Evolutionary conservation across 768 basidiomycete species (phyloP).

Genomic region (Holtermannia corniformis): DNA sequence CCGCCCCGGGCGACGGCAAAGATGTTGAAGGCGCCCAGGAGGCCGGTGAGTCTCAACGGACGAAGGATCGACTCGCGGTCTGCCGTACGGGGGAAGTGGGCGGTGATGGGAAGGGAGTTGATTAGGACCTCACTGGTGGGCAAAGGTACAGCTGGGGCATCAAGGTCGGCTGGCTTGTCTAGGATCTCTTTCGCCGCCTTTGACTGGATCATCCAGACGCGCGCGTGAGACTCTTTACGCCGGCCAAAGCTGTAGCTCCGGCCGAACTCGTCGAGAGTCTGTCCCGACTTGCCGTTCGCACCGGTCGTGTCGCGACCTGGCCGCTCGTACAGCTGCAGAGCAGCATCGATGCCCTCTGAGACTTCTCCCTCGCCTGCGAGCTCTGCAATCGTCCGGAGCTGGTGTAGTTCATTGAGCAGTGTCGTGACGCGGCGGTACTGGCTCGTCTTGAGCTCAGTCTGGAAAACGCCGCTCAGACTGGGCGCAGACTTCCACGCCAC

Average conservation of each 20-base stretch:
- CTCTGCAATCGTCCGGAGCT: constrained; percentile 23
- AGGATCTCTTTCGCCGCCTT: constrained; percentile 2
- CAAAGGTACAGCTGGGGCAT: not conserved
- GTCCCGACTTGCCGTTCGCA: constrained; percentile 51
- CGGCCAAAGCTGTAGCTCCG: constrained; percentile 76
- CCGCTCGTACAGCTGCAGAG: constrained; percentile 21
- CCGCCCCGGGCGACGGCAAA: constrained; percentile 69
- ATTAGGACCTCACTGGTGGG: constrained; percentile 62
- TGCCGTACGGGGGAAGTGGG: constrained; percentile 63
- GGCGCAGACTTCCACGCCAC: constrained; percentile 61
- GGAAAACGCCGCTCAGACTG: constrained; percentile 54
- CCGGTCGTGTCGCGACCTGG: constrained; percentile 1
- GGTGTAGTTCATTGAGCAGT: constrained; percentile 31
- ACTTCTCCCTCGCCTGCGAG: constrained; percentile 22
- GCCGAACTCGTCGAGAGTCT: constrained; percentile 62
- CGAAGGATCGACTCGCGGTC: constrained; percentile 75
- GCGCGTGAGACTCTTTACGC: constrained; percentile 79
- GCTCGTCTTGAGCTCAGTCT: constrained; percentile 55
- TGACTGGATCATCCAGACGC: constrained; percentile 75
- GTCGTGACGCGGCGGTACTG: constrained; percentile 56
- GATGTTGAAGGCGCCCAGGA: constrained; percentile 73
- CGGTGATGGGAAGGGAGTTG: constrained; percentile 69
- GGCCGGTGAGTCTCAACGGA: constrained; percentile 72
- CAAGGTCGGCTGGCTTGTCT: not conserved
- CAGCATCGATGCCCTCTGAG: constrained; percentile 8